A percentile compares a stretch with the other conserved stretches of the same genome.
Conservation (phyloP, 2,329 filamentous ascomycete genomes). For the Didymella arachidicola region DNA sequence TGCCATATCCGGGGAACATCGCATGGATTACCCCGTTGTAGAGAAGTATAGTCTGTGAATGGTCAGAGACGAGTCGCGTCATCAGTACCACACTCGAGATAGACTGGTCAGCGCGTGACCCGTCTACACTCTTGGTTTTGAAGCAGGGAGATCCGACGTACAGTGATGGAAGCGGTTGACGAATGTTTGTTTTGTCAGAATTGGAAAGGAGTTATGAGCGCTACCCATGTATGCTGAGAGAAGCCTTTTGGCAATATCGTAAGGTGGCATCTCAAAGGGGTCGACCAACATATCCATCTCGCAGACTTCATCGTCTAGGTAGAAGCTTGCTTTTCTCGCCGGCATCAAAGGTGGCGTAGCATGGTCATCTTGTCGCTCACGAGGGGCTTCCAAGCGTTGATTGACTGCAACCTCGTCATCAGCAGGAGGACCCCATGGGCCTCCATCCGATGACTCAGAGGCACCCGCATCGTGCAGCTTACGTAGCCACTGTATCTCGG, state of each 20-base stretch:
- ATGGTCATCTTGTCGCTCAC: constrained; percentile 19
- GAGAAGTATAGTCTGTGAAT: constrained; percentile 31
- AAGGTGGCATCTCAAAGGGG: constrained; percentile 42
- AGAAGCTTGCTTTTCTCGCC: constrained; percentile 38
- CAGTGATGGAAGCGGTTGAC: constrained; percentile 42
- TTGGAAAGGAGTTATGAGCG: constrained; percentile 29
- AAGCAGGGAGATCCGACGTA: constrained; percentile 9
- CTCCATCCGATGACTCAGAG: neutral
- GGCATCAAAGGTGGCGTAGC: constrained; percentile 13
- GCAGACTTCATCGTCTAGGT: constrained; percentile 40
- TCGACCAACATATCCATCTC: constrained; percentile 30
- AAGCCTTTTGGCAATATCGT: constrained; percentile 37
- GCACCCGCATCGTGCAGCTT: constrained; percentile 25
- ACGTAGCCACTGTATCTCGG: constrained; percentile 38
- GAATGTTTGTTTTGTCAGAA: constrained; percentile 45
- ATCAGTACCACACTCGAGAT: neutral
- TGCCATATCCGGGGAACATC: constrained; percentile 42
- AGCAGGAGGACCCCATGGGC: constrained; percentile 33
- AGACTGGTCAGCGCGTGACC: neutral
- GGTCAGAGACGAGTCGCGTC: neutral
- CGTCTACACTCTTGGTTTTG: neutral
- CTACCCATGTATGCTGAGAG: constrained; percentile 45
- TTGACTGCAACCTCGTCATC: constrained; percentile 21
- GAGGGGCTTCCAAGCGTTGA: constrained; percentile 23
- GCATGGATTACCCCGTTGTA: constrained; percentile 23